These are phyloP conservation scores for Mortierella sp. DNA, from an alignment of 371 early-diverging fungal species.

Conservation along the genomic window DNA sequence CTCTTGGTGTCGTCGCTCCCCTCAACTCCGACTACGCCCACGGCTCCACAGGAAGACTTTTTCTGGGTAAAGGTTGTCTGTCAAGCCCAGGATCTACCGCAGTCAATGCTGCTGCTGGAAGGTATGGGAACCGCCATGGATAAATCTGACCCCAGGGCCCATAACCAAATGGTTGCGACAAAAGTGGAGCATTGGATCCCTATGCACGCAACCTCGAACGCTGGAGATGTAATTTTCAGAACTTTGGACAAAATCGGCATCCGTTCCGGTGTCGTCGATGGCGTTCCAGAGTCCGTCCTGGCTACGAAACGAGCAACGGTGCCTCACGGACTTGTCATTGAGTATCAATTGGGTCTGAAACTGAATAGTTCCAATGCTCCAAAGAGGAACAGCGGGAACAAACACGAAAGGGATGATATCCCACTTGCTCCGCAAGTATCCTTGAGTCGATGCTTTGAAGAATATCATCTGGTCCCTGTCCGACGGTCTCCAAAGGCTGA, in stretches of 20 bases:
- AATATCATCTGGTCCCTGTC: constrained; percentile 33
- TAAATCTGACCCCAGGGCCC: constrained; percentile 29
- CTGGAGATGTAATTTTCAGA: constrained; percentile 49
- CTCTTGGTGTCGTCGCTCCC: constrained; percentile 17
- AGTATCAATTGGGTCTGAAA: constrained; percentile 38
- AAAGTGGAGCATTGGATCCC: constrained; percentile 54
- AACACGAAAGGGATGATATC: constrained; percentile 32
- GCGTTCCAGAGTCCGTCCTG: constrained; percentile 50
- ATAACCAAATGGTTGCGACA: constrained; percentile 40
- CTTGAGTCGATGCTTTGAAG: constrained; percentile 35
- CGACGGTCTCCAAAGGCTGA: constrained; percentile 52
- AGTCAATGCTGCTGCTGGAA: constrained; percentile 45
- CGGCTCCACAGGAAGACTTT: constrained; percentile 46
- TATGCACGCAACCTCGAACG: constrained; percentile 50
- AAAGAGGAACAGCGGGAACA: constrained; percentile 9
- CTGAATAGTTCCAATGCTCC: constrained; percentile 1
- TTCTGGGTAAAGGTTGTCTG: constrained; percentile 55
- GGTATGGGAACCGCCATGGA: constrained; percentile 45
- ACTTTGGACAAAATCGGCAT: constrained; percentile 44
- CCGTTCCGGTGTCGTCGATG: constrained; percentile 48
- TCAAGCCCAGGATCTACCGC: constrained; percentile 50
- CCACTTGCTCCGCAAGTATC: constrained; percentile 30
- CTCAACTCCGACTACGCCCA: constrained; percentile 35
- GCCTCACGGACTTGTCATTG: constrained; percentile 44
- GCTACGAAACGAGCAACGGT: constrained; percentile 26